Conservation (phyloP, 495 filamentous ascomycete genomes). For the Hypoxylon lienhwacheense region DNA sequence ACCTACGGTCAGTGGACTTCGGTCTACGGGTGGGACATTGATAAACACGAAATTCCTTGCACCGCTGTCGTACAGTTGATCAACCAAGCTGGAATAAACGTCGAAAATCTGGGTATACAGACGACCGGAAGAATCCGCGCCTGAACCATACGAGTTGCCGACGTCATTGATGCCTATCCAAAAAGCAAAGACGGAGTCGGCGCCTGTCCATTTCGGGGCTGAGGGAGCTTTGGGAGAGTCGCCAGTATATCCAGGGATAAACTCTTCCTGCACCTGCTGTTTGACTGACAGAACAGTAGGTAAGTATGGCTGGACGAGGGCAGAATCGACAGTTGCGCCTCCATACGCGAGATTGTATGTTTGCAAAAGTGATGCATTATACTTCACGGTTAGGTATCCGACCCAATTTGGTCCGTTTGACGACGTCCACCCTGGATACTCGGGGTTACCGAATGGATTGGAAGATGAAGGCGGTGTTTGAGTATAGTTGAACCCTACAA, state of each 20-base stretch:
- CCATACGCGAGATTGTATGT: conserved; percentile 72
- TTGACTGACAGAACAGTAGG: conserved; percentile 59
- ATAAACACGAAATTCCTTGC: conserved; percentile 76
- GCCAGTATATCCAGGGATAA: conserved; percentile 51
- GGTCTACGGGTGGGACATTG: conserved; percentile 72
- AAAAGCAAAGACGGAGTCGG: conserved; percentile 64
- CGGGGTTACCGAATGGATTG: conserved; percentile 79
- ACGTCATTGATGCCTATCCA: conserved; percentile 86
- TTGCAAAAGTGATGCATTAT: conserved; percentile 61
- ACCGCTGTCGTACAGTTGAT: conserved; percentile 63
- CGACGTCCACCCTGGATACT: conserved; percentile 61
- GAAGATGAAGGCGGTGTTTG: conserved; percentile 59
- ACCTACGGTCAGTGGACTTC: conserved; percentile 56
- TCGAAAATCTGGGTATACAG: conserved; percentile 60
- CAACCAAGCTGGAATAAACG: conserved; percentile 57
- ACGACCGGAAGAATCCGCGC: conserved; percentile 34
- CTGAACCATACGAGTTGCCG: conserved; percentile 62
- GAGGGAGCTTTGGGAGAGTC: conserved; percentile 35
- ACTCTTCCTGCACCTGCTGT: conserved; percentile 56
- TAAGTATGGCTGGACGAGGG: conserved; percentile 54
- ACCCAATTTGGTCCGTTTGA: conserved; percentile 69
- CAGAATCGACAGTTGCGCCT: conserved; percentile 68
- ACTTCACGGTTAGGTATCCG: conserved; percentile 62
- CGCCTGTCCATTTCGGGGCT: conserved; percentile 61
- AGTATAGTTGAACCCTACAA: conserved; percentile 63